These are phyloP conservation scores for Termitomyces sp. DNA, from an alignment of 768 basidiomycete genomes.

Conservation along the genomic window DNA sequence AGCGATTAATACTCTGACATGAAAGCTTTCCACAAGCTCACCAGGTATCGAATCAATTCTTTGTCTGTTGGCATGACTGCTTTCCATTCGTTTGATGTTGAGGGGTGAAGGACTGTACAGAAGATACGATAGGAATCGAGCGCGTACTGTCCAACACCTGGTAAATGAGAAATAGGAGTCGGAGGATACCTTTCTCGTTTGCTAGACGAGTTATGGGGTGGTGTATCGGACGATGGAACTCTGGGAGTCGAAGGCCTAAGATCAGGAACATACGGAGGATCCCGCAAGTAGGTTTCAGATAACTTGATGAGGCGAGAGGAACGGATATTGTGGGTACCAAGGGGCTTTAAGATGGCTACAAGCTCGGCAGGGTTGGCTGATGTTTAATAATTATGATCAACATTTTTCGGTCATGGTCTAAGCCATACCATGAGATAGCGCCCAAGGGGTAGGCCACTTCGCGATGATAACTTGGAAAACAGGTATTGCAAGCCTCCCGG, in stretches of 20 bases:
- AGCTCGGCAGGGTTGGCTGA: slow-evolving; percentile 47
- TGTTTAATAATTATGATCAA: background rate
- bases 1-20: background rate
- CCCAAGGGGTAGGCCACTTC: slow-evolving; percentile 57
- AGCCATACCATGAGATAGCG: slow-evolving; percentile 50
- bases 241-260: slow-evolving; percentile 30
- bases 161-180: slow-evolving; percentile 55
- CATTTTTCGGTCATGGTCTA: background rate
- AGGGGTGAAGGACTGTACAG: slow-evolving; percentile 37
- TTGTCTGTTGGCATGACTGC: slow-evolving; percentile 64
- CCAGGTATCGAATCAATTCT: slow-evolving; percentile 65
- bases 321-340: slow-evolving; percentile 62
- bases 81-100: slow-evolving; percentile 55
- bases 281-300: slow-evolving; percentile 49
- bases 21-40: slow-evolving; percentile 28
- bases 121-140: slow-evolving; percentile 78
- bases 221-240: slow-evolving; percentile 6
- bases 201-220: slow-evolving; percentile 13
- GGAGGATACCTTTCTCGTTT: slow-evolving; percentile 35
- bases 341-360: slow-evolving; percentile 42
- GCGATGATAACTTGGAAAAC: slow-evolving; percentile 57
- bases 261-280: slow-evolving; percentile 36
- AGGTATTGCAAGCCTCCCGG: slow-evolving; percentile 62
- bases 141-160: slow-evolving; percentile 69
- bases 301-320: slow-evolving; percentile 54